Conservation (phyloP, 2,329 filamentous ascomycete species). For the Xylariaceae sp. region DNA sequence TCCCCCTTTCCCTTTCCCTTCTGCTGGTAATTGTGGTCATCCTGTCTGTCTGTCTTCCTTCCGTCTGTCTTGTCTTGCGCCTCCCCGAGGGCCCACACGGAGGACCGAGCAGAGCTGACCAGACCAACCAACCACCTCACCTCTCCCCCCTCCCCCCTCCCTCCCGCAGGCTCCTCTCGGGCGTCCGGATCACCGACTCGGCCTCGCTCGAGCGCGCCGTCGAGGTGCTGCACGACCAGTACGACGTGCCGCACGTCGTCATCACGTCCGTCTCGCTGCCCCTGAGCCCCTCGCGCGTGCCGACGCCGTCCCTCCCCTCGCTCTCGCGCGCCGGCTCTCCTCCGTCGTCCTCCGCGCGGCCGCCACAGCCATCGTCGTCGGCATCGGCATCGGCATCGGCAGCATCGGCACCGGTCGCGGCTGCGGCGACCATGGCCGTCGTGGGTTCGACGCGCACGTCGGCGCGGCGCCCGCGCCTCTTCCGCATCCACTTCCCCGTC, state of each 20-base stretch:
- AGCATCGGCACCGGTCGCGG: no score
- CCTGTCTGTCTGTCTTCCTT: no score
- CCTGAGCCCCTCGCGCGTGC: conserved; percentile 51
- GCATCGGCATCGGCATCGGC: no score
- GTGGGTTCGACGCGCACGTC: conserved; percentile 61
- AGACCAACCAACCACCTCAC: no score
- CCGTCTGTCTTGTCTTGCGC: no score
- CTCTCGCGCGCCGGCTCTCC: conserved; percentile 32
- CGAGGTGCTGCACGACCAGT: conserved; percentile 65
- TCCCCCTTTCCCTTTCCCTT: conserved; percentile 1
- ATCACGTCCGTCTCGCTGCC: conserved; percentile 80
- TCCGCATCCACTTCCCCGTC: conserved; percentile 77
- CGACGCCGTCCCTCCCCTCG: conserved; percentile 33
- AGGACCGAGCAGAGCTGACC: neutral
- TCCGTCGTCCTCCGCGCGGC: conserved; percentile 1
- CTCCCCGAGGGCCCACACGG: neutral
- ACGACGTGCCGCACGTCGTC: conserved; percentile 77
- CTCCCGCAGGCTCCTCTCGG: conserved; percentile 64
- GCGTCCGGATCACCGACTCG: conserved; percentile 73
- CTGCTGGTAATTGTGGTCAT: no score
- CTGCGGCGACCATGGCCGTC: conserved; percentile 46
- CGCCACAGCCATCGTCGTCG: conserved; percentile 19
- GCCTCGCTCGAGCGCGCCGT: conserved; percentile 66
- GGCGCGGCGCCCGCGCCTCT: conserved; percentile 65
- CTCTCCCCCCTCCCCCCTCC: no score